Evolutionary conservation across 2,329 filamentous ascomycete species (phyloP).

Genomic region (Aureobasidium lini): DNA sequence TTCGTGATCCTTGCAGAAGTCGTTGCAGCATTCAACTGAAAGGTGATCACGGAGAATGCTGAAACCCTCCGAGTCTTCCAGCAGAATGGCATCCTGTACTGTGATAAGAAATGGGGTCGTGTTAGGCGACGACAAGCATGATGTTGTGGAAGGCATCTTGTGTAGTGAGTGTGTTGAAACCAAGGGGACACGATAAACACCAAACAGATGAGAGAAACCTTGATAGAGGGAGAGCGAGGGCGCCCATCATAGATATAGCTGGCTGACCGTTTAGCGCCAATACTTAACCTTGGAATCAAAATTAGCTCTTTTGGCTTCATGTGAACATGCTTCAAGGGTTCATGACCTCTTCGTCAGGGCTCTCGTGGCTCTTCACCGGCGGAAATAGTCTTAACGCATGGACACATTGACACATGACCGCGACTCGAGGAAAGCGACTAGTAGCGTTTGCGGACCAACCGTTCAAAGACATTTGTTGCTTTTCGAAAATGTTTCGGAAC

Average conservation of each 20-base stretch:
- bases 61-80: slow-evolving; percentile 37
- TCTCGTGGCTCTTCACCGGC: background rate
- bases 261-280: slow-evolving; percentile 10
- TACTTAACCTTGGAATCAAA: background rate
- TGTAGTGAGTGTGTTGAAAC: background rate
- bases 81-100: slow-evolving; percentile 32
- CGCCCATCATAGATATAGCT: slow-evolving; percentile 4
- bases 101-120: slow-evolving; percentile 37
- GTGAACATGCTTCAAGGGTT: slow-evolving; percentile 9
- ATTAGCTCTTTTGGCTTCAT: slow-evolving; percentile 8
- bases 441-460: slow-evolving; percentile 7
- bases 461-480: slow-evolving; percentile 1
- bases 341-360: slow-evolving; percentile 5
- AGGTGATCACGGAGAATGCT: slow-evolving; percentile 36
- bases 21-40: slow-evolving; percentile 32
- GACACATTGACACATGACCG: slow-evolving; percentile 11
- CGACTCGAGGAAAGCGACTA: slow-evolving; percentile 8
- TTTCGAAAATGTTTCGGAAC: background rate
- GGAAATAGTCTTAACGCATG: slow-evolving; percentile 4
- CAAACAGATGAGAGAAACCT: slow-evolving; percentile 1
- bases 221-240: slow-evolving; percentile 7
- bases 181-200: background rate
- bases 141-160: slow-evolving; percentile 8
- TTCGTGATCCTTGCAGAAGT: slow-evolving; percentile 37
- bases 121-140: slow-evolving; percentile 18